Evolutionary conservation across 371 early-diverging fungal genomes (phyloP), one percentile per base, ranked within the genome.

Genomic region (Haplosporangium sp.): DNA sequence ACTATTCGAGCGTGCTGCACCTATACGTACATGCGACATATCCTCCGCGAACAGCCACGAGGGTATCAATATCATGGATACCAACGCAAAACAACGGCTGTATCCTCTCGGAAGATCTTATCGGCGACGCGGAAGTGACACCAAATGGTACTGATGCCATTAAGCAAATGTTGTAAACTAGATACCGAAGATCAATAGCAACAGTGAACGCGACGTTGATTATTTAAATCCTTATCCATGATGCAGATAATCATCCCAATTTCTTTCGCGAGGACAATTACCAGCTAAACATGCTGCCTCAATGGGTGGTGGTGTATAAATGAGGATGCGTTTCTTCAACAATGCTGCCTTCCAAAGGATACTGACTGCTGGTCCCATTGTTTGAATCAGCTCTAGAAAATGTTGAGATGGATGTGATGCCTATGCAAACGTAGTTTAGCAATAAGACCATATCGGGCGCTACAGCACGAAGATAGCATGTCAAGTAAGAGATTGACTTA

Each of bases 341-440:
- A 90, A 57, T 16, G 85, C 86, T 2, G 89, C 86, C 51, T 88
- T 88, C 90, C 90, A 90, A 7, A 90, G 60, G 1, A 82, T 63
- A 81, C 86, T 89, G 59, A 89, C 64, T 41, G 84, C 72, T 12
- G 88, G 88, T 0, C 90, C 89, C 62, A 87, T 70, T 6, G 59
- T 45, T 10, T 81, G 64, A 9, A 87, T 82, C 18, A 88, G 83
- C 9, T 81, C 67, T 9, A 80, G 67, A 51, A 85, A 86, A 16
- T 64, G 52, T 47, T 73, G 80, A 2, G 81, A 82, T 40, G 82
- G 82, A 59, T 83, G 83, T 9, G 67, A 60, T 13, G 59, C 6
- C 81, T 81, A 62, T 37, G 23, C 23, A 18, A 45, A n/a, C 40
- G 20, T 18, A 18, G 18, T 13, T 14, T 20, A 40, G 13, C 5